Evolutionary conservation across 371 early-diverging fungal species (phyloP), one percentile per base, ranked within the genome.

Genomic region (Apophysomyces sp.): DNA sequence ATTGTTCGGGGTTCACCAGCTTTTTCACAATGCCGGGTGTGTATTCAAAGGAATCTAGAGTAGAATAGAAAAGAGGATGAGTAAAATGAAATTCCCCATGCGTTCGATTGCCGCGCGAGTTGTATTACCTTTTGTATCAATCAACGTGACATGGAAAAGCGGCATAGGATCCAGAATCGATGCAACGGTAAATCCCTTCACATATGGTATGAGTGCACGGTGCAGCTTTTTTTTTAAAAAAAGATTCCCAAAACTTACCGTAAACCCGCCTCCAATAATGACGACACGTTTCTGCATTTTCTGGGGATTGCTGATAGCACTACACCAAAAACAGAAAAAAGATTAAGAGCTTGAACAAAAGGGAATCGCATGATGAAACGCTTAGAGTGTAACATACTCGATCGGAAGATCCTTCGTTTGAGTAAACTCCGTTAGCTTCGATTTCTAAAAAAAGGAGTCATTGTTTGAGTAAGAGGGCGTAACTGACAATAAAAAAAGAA

Each of bases 81-180:
- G 55, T 55, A 55, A 54, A 56, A 4, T 57, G 55, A 53, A 61
- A 54, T 60, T 15, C 13, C 5, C 4, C n/a, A 28, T 36, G 3
- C 15, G 11, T 15, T 39, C n/a, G 18, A 26, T 18, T 1, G 11
- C 7, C 5, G 4, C 34, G 0, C 34, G 24, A 28, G 30, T 36
- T 28, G 7, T 5, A 21, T 55, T 55, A 79, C 80, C 80, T 72
- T 80, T 80, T 12, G 73, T 69, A 60, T 80, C 80, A 8, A 80
- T 77, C 15, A 80, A 57, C 6, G 75, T 75, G 7, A 80, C 77
- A 60, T 80, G 72, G 34, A 80, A 80, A 11, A 66, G 55, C 7
- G 77, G 63, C 80, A 80, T 80, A 5, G 77, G 74, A 40, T 80
- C 80, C 26, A 80, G 59, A 11, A 77, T 69, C 8, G 77, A 75